Percentiles rank a stretch among this genome's conserved stretches.
Conservation (phyloP, 2,329 filamentous ascomycete species). For the Stenocarpella maydis region DNA sequence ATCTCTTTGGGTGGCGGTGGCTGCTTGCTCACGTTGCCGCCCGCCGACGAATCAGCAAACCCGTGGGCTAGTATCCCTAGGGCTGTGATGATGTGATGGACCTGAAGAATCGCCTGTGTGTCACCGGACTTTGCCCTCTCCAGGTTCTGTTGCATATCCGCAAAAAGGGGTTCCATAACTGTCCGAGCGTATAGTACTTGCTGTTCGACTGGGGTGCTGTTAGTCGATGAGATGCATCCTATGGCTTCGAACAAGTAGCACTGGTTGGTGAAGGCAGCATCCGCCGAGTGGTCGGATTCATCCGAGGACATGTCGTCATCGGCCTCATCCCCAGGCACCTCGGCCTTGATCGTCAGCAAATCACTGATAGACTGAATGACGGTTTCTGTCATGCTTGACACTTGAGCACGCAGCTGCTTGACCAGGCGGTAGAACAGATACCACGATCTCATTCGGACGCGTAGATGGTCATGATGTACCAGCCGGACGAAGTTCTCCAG, state of each 20-base stretch:
- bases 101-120: slow-evolving; percentile 82
- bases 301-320: slow-evolving; percentile 97
- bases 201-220: slow-evolving; percentile 79
- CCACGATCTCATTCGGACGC: slow-evolving; percentile 92
- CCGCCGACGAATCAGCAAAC: slow-evolving; percentile 87
- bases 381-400: slow-evolving; percentile 89
- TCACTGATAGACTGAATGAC: slow-evolving; percentile 91
- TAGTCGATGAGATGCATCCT: slow-evolving; percentile 87
- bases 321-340: slow-evolving; percentile 78
- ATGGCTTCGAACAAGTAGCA: slow-evolving; percentile 95
- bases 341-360: slow-evolving; percentile 88
- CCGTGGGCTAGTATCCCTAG: slow-evolving; percentile 90
- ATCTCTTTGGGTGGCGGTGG: slow-evolving; percentile 70
- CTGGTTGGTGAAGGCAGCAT: slow-evolving; percentile 90
- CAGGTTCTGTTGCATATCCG: slow-evolving; percentile 86
- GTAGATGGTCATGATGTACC: slow-evolving; percentile 86
- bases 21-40: slow-evolving; percentile 50
- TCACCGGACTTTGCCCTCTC: slow-evolving; percentile 80
- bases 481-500: slow-evolving; percentile 91
- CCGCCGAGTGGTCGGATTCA: slow-evolving; percentile 87
- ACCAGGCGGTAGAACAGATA: slow-evolving; percentile 95
- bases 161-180: slow-evolving; percentile 88
- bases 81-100: slow-evolving; percentile 97
- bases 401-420: slow-evolving; percentile 82
- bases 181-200: slow-evolving; percentile 87